These are phyloP conservation scores for Leucogyrophana mollusca DNA, from an alignment of 768 basidiomycete species.

Conservation along the genomic window DNA sequence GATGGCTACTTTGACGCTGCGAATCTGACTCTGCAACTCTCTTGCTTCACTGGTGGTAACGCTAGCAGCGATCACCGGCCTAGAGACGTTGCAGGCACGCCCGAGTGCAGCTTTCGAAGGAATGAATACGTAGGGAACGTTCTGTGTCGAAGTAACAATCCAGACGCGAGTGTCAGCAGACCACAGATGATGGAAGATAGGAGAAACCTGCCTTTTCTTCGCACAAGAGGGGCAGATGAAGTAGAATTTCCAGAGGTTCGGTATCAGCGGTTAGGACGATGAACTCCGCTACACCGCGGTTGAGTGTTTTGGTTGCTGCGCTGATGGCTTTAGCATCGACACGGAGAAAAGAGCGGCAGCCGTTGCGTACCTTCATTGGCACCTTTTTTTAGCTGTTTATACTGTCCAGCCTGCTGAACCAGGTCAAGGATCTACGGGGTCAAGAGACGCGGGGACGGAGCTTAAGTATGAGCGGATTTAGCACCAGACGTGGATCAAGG, in stretches of 20 bases:
- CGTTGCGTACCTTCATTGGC: constrained; percentile 87
- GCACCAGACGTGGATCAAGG: neutral
- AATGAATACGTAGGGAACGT: constrained; percentile 95
- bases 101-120: constrained; percentile 95
- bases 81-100: constrained; percentile 91
- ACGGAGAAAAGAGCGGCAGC: neutral
- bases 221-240: constrained; percentile 95
- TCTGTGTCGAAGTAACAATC: constrained; percentile 48
- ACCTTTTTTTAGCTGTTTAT: constrained; percentile 98
- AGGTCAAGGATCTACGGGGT: constrained; percentile 82
- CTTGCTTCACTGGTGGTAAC: constrained; percentile 95
- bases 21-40: constrained; percentile 88
- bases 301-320: constrained; percentile 94
- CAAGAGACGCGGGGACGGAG: neutral
- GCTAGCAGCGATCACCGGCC: constrained; percentile 93
- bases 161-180: neutral
- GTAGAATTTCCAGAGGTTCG: constrained; percentile 95
- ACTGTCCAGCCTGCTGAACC: constrained; percentile 92
- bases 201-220: constrained; percentile 84
- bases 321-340: constrained; percentile 6
- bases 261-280: constrained; percentile 96
- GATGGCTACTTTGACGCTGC: constrained; percentile 78
- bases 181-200: neutral
- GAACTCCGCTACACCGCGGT: constrained; percentile 97
- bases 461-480: constrained; percentile 1